Conservation (phyloP, 176 grass and related monocot genomes). For the Carex kokanica region DNA sequence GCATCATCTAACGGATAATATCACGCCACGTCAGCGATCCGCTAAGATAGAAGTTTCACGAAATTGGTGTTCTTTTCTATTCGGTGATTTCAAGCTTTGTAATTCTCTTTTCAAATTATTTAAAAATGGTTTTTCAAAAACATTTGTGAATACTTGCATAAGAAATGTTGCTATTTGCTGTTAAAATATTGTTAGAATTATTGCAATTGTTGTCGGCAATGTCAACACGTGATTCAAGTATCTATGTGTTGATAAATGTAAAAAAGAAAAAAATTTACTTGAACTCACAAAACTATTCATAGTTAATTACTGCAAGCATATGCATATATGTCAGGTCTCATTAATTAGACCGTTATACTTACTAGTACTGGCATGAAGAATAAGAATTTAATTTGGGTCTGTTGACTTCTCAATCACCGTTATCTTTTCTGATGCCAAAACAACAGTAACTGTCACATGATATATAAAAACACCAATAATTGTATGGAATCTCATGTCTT, state of each 20-base stretch:
- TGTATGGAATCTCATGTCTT: neutral
- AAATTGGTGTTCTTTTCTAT: neutral
- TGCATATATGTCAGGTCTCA: neutral
- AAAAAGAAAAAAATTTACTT: neutral
- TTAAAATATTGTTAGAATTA: neutral
- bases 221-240: neutral
- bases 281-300: neutral
- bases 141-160: neutral
- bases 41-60: neutral
- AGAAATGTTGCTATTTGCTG: neutral
- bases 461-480: neutral
- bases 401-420: neutral
- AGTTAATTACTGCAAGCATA: slow-evolving; percentile 6
- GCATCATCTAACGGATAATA: neutral
- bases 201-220: neutral
- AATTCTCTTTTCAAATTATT: neutral
- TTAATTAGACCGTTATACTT: slow-evolving; percentile 22
- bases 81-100: neutral
- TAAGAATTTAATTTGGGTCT: slow-evolving; percentile 1
- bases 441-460: neutral
- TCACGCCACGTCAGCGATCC: neutral
- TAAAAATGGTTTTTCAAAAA: neutral
- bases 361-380: neutral
- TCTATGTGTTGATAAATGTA: neutral
- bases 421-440: neutral